Evolutionary conservation across 1,284 basidiomycete genomes (phyloP).

Genomic region (Puccinia novopanici): DNA sequence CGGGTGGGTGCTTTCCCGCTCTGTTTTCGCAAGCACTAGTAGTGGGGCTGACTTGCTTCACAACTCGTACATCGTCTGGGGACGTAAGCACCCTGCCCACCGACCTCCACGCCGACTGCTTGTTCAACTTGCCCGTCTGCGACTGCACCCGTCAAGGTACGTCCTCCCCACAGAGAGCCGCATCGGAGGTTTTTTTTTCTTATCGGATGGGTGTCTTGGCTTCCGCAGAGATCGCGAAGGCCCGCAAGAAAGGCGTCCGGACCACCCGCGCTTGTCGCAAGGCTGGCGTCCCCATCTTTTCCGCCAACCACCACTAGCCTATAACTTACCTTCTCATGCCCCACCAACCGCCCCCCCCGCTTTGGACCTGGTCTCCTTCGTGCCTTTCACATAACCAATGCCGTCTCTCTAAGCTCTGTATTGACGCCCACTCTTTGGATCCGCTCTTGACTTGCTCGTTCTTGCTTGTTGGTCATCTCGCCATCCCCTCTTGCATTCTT

Average conservation of each 20-base stretch:
- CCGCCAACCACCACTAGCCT: too few species aligned
- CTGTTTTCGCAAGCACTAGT: background rate
- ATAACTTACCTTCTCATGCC: too few species aligned
- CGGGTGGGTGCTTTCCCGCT: background rate
- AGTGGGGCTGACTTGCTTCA: background rate
- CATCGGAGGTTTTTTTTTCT: background rate
- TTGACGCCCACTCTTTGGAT: too few species aligned
- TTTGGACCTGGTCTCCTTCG: too few species aligned
- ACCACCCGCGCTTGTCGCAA: slow-evolving; percentile 33
- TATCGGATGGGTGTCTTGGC: background rate
- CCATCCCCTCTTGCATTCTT: too few species aligned
- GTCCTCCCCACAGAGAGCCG: too few species aligned
- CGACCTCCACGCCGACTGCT: slow-evolving; percentile 41
- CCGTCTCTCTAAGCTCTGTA: too few species aligned
- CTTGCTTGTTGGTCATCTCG: too few species aligned
- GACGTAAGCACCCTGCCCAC: slow-evolving; percentile 19
- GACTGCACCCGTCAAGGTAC: slow-evolving; percentile 41
- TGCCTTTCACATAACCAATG: too few species aligned
- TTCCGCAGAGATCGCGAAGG: slow-evolving; percentile 28
- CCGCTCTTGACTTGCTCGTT: too few species aligned
- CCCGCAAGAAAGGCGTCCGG: slow-evolving; percentile 22
- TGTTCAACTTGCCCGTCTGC: slow-evolving; percentile 46
- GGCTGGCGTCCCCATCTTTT: slow-evolving; percentile 45
- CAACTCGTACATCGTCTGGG: background rate
- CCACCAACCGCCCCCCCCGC: too few species aligned